phyloP scores from a whole-genome alignment of 306 rosid species.

The Trifolium dubium region DNA sequence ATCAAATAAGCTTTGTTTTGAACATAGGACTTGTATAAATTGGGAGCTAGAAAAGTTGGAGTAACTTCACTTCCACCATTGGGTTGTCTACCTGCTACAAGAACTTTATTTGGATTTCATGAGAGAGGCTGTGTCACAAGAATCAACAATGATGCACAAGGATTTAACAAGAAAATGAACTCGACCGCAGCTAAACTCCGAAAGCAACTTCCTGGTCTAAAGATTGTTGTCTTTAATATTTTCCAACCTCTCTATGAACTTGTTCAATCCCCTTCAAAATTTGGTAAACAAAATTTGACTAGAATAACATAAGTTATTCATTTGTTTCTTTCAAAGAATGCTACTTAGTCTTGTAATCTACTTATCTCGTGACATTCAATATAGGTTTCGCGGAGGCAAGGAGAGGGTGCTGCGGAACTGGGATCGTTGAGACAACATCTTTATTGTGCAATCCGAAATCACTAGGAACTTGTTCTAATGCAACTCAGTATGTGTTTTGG shows the following conservation, averaged over 20 bases:
- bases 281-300: constrained; percentile 54
- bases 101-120: constrained; percentile 65
- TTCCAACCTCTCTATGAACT: constrained; percentile 78
- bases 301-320: not conserved
- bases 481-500: constrained; percentile 92
- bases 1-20: constrained; percentile 22
- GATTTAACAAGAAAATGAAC: constrained; percentile 74
- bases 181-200: constrained; percentile 63
- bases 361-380: not conserved
- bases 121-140: constrained; percentile 70
- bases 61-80: constrained; percentile 93
- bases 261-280: constrained; percentile 75
- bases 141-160: constrained; percentile 74
- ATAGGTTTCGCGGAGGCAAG: constrained; percentile 82
- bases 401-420: constrained; percentile 94
- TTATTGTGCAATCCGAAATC: constrained; percentile 78
- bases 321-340: not conserved
- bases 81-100: constrained; percentile 87
- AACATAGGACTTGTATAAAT: constrained; percentile 68
- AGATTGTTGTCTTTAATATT: constrained; percentile 76
- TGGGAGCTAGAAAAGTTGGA: constrained; percentile 90
- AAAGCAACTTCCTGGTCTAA: constrained; percentile 78
- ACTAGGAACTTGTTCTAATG: constrained; percentile 83
- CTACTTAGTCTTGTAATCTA: constrained; percentile 1
- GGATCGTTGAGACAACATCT: constrained; percentile 69